Evolutionary conservation across 2,329 filamentous ascomycete genomes (phyloP).

Genomic region (Claviceps spartinae): DNA sequence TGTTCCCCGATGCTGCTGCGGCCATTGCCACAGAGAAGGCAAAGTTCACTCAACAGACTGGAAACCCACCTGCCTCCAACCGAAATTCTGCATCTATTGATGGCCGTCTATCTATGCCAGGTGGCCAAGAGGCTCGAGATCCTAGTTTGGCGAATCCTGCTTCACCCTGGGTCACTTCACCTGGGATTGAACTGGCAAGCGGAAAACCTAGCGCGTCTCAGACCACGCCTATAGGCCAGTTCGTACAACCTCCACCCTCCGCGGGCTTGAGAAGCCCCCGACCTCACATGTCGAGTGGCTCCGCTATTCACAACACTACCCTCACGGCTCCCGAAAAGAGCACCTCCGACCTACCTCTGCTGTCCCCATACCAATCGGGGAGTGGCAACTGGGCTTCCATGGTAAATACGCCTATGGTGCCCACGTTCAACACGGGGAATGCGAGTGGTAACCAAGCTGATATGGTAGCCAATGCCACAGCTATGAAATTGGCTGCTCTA

Average conservation of each 20-base stretch:
- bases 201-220: conserved; percentile 70
- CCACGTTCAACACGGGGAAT: conserved; percentile 55
- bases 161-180: conserved; percentile 61
- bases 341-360: conserved; percentile 58
- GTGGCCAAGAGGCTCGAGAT: conserved; percentile 26
- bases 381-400: conserved; percentile 97
- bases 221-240: conserved; percentile 75
- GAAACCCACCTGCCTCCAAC: conserved; percentile 78
- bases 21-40: conserved; percentile 98
- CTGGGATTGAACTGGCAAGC: conserved; percentile 34
- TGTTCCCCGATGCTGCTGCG: conserved; percentile 96
- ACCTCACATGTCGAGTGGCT: conserved; percentile 51
- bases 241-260: conserved; percentile 67
- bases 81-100: conserved; percentile 78
- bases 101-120: conserved; percentile 61
- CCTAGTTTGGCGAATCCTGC: conserved; percentile 18
- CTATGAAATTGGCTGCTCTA: conserved; percentile 94
- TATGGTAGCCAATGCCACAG: conserved; percentile 96
- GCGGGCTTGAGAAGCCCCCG: conserved; percentile 68
- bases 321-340: conserved; percentile 57
- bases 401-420: conserved; percentile 92
- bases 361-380: conserved; percentile 69
- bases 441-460: conserved; percentile 62
- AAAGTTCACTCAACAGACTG: conserved; percentile 91
- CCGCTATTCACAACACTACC: conserved; percentile 71